phyloP scores from a whole-genome alignment of 331 rosid species.

The Telfairia occidentalis region DNA sequence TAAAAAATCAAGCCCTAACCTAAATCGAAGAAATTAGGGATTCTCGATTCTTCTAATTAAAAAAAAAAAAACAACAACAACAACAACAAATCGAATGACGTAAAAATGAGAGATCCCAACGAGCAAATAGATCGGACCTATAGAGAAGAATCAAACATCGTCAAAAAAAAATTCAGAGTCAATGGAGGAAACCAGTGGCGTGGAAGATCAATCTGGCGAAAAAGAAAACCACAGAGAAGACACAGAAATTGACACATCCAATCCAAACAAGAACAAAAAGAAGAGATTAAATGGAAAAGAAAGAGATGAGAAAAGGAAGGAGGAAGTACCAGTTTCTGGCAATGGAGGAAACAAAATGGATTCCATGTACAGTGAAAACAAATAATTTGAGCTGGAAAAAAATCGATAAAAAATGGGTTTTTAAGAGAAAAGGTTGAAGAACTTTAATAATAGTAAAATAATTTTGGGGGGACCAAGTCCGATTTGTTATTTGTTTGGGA shows the following conservation, averaged over 20 bases:
- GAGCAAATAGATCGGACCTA: not conserved
- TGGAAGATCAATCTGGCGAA: not conserved
- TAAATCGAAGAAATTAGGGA: not conserved
- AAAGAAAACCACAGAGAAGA: not conserved
- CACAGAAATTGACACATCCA: not conserved
- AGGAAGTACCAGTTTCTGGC: not conserved
- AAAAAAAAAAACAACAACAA: not conserved
- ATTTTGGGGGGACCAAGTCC: not conserved
- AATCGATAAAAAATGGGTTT: not conserved
- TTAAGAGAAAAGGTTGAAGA: not conserved
- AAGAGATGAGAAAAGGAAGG: not conserved
- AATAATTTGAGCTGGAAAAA: not conserved
- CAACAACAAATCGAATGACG: not conserved
- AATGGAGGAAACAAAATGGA: conserved; percentile 9
- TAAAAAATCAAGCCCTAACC: conserved; percentile 5
- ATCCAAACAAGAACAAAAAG: not conserved
- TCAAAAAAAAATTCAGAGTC: conserved; percentile 9
- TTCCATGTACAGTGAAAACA: conserved; percentile 9
- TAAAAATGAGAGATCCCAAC: not conserved
- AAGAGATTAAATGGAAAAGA: not conserved
- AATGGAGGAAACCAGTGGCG: not conserved
- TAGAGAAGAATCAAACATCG: not conserved
- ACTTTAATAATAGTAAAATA: not conserved
- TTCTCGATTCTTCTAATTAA: not conserved
- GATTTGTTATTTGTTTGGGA: conserved; percentile 41